Evolutionary conservation across 2,329 filamentous ascomycete genomes (phyloP).

Genomic region (Colletotrichum sp.): DNA sequence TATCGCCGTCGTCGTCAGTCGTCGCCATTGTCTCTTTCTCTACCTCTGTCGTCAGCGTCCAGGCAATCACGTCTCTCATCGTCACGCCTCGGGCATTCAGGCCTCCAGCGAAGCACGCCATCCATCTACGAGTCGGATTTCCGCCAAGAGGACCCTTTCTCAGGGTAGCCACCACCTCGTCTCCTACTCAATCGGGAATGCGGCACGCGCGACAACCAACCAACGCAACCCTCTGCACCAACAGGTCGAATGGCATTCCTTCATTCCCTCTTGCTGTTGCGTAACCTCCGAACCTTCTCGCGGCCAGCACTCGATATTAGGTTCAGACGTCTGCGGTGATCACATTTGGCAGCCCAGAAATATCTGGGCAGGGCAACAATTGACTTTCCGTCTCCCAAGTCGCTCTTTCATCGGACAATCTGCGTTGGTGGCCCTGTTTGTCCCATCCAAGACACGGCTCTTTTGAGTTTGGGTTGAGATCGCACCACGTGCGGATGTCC

Average conservation of each 20-base stretch:
- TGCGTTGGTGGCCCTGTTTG: constrained; percentile 1
- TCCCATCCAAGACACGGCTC: background rate
- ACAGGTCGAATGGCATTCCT: background rate
- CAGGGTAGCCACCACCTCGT: background rate
- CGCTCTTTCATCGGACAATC: constrained; percentile 6
- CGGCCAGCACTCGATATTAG: background rate
- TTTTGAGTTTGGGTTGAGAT: background rate
- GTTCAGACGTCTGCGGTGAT: background rate
- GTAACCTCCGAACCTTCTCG: background rate
- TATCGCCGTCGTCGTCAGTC: background rate
- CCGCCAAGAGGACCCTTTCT: background rate
- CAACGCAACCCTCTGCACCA: background rate
- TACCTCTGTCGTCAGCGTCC: background rate
- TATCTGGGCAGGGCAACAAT: background rate
- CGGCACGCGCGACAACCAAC: background rate
- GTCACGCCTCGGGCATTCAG: background rate
- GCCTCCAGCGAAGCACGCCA: background rate
- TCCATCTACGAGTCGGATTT: background rate
- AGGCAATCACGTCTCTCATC: background rate
- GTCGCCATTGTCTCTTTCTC: background rate
- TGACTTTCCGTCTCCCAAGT: background rate
- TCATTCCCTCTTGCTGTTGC: background rate
- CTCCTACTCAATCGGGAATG: background rate
- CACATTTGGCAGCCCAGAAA: background rate
- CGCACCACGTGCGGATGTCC: background rate